A percentile compares a stretch with the other conserved stretches of the same genome.
phyloP scores from a whole-genome alignment of 495 filamentous ascomycete genomes.

The Penicillium daleae region DNA sequence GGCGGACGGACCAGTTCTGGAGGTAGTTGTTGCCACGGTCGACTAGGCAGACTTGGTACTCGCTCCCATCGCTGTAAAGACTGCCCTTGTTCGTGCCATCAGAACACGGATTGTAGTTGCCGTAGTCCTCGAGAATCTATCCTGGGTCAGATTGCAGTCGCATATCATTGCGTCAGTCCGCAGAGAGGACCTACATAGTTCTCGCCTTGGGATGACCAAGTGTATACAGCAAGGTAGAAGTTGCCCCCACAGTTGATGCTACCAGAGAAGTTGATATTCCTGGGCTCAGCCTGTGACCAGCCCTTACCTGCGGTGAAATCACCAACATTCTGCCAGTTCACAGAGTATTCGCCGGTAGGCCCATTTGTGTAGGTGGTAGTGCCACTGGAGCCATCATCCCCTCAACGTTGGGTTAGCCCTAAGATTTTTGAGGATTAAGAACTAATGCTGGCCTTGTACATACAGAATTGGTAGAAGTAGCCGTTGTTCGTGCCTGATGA shows the following conservation, averaged over 20 bases:
- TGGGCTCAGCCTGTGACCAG: neutral
- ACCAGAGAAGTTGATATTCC: conserved; percentile 6
- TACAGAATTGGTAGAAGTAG: conserved; percentile 12
- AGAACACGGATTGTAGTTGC: conserved; percentile 7
- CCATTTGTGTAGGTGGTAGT: conserved; percentile 5
- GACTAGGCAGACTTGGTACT: conserved; percentile 11
- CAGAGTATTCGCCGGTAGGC: neutral
- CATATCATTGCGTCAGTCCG: neutral
- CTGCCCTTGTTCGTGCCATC: conserved; percentile 46
- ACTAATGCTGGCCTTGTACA: neutral
- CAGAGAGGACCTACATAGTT: neutral
- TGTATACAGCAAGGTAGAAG: conserved; percentile 6
- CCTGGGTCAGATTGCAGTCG: neutral
- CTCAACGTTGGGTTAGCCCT: conserved; percentile 3
- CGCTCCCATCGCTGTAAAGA: conserved; percentile 7
- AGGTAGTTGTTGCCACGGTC: conserved; percentile 43
- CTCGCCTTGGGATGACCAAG: conserved; percentile 4
- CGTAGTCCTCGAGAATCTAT: conserved; percentile 8
- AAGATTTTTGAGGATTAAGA: neutral
- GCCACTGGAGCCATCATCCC: conserved; percentile 10
- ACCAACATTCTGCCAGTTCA: conserved; percentile 7
- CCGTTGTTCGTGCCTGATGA: conserved; percentile 8
- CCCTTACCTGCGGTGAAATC: conserved; percentile 5
- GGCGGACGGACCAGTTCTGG: conserved; percentile 65
- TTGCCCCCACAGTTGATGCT: neutral